Base-by-base conservation (phyloP, 768 basidiomycete species). In the Hygrocybe coccinea region DNA sequence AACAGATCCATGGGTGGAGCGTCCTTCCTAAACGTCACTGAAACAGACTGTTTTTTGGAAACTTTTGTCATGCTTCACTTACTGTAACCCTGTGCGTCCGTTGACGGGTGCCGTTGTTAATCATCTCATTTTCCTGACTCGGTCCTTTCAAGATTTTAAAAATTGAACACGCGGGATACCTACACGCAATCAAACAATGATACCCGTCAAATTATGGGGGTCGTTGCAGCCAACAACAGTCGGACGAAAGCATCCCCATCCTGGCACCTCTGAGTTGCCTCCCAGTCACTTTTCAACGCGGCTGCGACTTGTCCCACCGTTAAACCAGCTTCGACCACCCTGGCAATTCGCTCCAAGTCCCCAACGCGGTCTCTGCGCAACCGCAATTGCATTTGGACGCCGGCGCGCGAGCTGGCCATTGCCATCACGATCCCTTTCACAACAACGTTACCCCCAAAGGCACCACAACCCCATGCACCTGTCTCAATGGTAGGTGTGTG, bases 1-100 rank as follows among this genome's bases (percentile, higher is more conserved):
- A 36, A 84, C 84, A 1, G 83, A 87, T 57, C 68, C 83, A 1
- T 84, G 75, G 62, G 33, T 54, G 37, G 69, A 69, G 19, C 49
- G 49, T 8, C 29, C 29, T 8, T 29, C 44, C 17, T 46, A 12
- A n/a, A 21, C 5, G 22, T 4, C 8, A 29, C 29, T 29, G 29
- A 29, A 52, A 14, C 35, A 51, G 35, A 35, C 37, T 52, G 52
- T 12, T 41, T 50, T 21, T 38, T 29, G n/a, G n/a, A n/a, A n/a
- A n/a, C n/a, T n/a, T n/a, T n/a, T n/a, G n/a, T n/a, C n/a, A n/a
- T n/a, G n/a, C n/a, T n/a, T n/a, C n/a, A n/a, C n/a, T n/a, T n/a
- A n/a, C n/a, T n/a, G n/a, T n/a, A n/a, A n/a, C n/a, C n/a, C n/a
- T n/a, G n/a, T n/a, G n/a, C n/a, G n/a, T n/a, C n/a, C n/a, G n/a